Conservation (phyloP, 495 filamentous ascomycete species). For the Cercophora sp. region DNA sequence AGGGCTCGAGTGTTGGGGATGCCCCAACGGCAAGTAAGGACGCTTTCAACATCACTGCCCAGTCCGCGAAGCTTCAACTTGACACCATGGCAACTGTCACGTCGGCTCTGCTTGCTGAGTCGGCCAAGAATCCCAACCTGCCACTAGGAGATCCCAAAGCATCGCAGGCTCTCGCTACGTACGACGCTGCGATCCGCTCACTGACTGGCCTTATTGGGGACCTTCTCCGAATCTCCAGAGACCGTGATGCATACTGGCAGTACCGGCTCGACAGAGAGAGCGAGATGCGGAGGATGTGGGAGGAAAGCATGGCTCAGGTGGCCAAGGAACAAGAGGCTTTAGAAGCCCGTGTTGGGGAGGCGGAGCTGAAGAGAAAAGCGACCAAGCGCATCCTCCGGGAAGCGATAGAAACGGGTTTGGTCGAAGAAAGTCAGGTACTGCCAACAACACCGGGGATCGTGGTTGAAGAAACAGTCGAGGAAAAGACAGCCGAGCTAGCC, state of each 20-base stretch:
- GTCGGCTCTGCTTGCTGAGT: constrained; percentile 72
- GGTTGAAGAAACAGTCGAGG: constrained; percentile 33
- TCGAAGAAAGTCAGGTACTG: constrained; percentile 41
- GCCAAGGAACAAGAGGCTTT: constrained; percentile 90
- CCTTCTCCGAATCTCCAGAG: constrained; percentile 82
- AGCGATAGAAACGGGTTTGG: constrained; percentile 62
- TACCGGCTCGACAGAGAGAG: constrained; percentile 86
- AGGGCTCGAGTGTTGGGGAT: constrained; percentile 77
- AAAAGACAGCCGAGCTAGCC: constrained; percentile 20
- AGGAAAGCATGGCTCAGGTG: constrained; percentile 95
- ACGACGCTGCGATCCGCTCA: constrained; percentile 83
- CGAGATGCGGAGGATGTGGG: constrained; percentile 89
- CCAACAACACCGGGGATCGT: constrained; percentile 24
- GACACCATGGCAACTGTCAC: constrained; percentile 83
- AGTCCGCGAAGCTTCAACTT: constrained; percentile 88
- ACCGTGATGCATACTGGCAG: constrained; percentile 95
- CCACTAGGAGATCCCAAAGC: constrained; percentile 70
- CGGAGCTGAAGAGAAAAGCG: constrained; percentile 81
- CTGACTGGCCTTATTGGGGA: constrained; percentile 83
- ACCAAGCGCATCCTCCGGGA: constrained; percentile 89
- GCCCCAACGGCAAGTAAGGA: constrained; percentile 71
- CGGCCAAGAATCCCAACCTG: constrained; percentile 61
- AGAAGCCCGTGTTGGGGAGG: constrained; percentile 80
- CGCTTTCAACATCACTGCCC: constrained; percentile 90
- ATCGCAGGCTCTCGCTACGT: constrained; percentile 75